Conservation (phyloP, 768 basidiomycete genomes). For the Tylopilus vinaceipallidus region DNA sequence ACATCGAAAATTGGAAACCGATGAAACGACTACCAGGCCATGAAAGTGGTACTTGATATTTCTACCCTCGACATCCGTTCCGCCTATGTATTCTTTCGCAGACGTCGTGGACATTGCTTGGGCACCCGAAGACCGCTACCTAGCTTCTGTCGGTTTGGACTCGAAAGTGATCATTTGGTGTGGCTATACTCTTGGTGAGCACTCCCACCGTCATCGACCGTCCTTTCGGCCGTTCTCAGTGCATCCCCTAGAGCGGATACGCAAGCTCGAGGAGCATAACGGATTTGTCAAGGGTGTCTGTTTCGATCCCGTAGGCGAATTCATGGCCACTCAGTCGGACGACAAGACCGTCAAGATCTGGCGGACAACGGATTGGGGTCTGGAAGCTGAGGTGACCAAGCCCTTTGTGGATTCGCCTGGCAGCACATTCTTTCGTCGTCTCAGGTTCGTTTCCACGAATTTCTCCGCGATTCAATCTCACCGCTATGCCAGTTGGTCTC, state of each 20-base stretch:
- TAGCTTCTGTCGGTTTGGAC: conserved; percentile 93
- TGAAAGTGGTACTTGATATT: conserved; percentile 72
- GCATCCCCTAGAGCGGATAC: conserved; percentile 61
- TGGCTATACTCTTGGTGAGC: conserved; percentile 81
- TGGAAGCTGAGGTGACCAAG: conserved; percentile 82
- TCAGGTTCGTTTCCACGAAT: conserved; percentile 54
- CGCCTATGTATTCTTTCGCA: conserved; percentile 30
- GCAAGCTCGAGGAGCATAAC: conserved; percentile 83
- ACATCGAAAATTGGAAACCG: conserved; percentile 97
- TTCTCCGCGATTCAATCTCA: neutral
- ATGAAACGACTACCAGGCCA: conserved; percentile 90
- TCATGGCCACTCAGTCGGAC: conserved; percentile 95
- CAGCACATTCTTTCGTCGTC: conserved; percentile 88
- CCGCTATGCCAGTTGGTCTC: conserved; percentile 76
- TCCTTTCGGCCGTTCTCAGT: neutral
- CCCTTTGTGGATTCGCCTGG: conserved; percentile 94
- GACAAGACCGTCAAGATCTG: conserved; percentile 97
- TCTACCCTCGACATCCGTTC: neutral
- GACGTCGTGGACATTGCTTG: conserved; percentile 96
- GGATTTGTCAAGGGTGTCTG: conserved; percentile 99
- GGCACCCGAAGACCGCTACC: conserved; percentile 88
- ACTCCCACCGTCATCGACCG: neutral
- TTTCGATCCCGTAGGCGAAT: conserved; percentile 98
- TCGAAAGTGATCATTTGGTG: conserved; percentile 93
- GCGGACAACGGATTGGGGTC: conserved; percentile 88